Evolutionary conservation across 2,329 filamentous ascomycete genomes (phyloP), one percentile per base, ranked within the genome.

Genomic region (Seiridium unicorne): DNA sequence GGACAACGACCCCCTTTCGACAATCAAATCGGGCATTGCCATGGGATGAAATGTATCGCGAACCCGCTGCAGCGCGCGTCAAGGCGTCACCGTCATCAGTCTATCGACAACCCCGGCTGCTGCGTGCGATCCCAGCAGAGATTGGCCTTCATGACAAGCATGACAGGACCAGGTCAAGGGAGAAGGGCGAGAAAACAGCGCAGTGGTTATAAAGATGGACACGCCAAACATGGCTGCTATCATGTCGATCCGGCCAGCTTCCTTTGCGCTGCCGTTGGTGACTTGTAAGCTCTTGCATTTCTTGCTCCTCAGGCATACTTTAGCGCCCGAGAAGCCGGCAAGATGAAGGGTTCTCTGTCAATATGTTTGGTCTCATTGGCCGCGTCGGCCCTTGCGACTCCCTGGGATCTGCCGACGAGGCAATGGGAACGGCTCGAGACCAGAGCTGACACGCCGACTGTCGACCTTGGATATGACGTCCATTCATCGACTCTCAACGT

Each of bases 391-490:
- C 13, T 58, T 13, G 46, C 55, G n/a, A 46, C 55, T 26, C 55
- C 55, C 13, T 36, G 55, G 34, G 46, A 51, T 18, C 38, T 58
- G 8, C 46, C 31, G 10, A 47, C 26, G 9, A 57, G 55, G 36
- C 42, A 46, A 9, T 10, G 10, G 6, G 32, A 10, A 18, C 32
- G 49, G 32, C 49, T 53, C 10, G 49, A 53, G n/a, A 18, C n/a
- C 11, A 55, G 51, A 44, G 35, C 46, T 44, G 42, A 47, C 44
- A 32, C 48, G 10, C 62, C 66, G 7, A 65, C 56, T 3, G 65
- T 71, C 36, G 62, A 72, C 44, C 62, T 72, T 26, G 70, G 69
- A 9, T 72, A 71, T 51, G 68, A 70, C 34, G 55, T 70, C 18
- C 68, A 69, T 53, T 61, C 63, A 54, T 67, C 62, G 13, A 65